phyloP scores from a whole-genome alignment of 2,329 filamentous ascomycete species.

The Neoscytalidium dimidiatum region DNA sequence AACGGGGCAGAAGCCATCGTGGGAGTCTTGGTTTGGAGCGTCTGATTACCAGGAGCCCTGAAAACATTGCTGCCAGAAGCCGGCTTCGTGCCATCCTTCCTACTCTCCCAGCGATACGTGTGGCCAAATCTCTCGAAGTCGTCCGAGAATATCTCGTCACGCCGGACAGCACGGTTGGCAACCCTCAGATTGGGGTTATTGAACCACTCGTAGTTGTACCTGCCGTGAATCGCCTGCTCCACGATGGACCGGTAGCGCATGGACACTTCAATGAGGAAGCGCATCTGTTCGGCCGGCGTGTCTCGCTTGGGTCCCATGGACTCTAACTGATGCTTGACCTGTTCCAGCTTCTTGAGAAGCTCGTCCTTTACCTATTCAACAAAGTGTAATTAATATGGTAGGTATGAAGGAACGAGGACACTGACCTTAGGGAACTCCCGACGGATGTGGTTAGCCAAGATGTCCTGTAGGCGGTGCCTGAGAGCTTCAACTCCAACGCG shows the following conservation, averaged over 20 bases:
- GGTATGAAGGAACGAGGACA: not conserved
- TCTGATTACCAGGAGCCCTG: no score
- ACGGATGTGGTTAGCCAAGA: constrained; percentile 46
- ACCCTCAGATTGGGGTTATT: constrained; percentile 34
- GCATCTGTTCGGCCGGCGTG: constrained; percentile 36
- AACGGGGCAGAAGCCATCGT: no score
- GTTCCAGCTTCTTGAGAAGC: constrained; percentile 30
- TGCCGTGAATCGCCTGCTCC: constrained; percentile 35
- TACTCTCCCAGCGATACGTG: constrained; percentile 25
- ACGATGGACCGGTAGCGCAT: constrained; percentile 41
- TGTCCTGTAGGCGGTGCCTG: constrained; percentile 41
- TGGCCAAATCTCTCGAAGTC: constrained; percentile 31
- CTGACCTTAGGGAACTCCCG: constrained; percentile 49
- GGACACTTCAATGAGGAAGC: constrained; percentile 41
- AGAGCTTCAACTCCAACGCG: constrained; percentile 46
- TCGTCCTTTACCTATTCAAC: constrained; percentile 38
- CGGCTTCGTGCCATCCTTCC: not conserved
- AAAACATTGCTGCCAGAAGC: no score
- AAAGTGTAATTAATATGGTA: constrained; percentile 27
- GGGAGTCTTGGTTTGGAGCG: no score
- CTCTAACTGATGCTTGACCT: constrained; percentile 29
- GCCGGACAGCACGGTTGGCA: constrained; percentile 35
- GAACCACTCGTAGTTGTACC: constrained; percentile 41
- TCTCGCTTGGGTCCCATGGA: constrained; percentile 38
- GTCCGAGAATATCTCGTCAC: constrained; percentile 28